Evolutionary conservation across 345 rosid genomes (phyloP).

Genomic region (Mallotus nudiflorus): DNA sequence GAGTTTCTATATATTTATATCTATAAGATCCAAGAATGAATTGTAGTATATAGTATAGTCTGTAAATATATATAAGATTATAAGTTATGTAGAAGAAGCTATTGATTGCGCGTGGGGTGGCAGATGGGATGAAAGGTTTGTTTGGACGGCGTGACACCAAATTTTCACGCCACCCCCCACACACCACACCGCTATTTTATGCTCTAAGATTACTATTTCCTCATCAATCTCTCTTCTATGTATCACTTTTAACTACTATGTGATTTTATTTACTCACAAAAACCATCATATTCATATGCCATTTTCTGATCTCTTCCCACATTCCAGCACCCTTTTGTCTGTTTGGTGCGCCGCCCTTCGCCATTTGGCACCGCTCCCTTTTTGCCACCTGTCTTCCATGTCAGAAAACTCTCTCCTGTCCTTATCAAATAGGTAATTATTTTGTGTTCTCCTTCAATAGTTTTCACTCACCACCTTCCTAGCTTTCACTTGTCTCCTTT

Average conservation of each 20-base stretch:
- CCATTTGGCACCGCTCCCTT: constrained; percentile 19
- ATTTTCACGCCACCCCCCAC: constrained; percentile 64
- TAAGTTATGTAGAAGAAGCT: constrained; percentile 4
- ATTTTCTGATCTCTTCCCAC: constrained; percentile 13
- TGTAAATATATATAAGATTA: neutral
- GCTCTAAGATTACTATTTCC: constrained; percentile 42
- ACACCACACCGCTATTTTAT: constrained; percentile 56
- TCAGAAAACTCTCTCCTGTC: constrained; percentile 37
- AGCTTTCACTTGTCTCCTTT: neutral
- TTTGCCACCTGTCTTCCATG: constrained; percentile 47
- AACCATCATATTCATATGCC: neutral
- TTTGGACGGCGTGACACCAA: constrained; percentile 92
- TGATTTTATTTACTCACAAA: too few relatives aligned
- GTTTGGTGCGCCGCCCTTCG: constrained; percentile 88
- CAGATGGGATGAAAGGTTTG: constrained; percentile 48
- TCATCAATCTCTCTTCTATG: neutral
- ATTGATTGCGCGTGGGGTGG: constrained; percentile 97
- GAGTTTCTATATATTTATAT: too few relatives aligned
- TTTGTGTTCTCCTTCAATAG: constrained; percentile 19
- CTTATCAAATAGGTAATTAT: constrained; percentile 45
- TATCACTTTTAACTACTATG: neutral
- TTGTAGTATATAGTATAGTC: constrained; percentile 15
- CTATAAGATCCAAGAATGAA: neutral
- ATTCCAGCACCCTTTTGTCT: constrained; percentile 55
- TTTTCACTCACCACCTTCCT: neutral